Evolutionary conservation across 192 early-diverging fungal species (phyloP).

Genomic region (Gigaspora rosea): DNA sequence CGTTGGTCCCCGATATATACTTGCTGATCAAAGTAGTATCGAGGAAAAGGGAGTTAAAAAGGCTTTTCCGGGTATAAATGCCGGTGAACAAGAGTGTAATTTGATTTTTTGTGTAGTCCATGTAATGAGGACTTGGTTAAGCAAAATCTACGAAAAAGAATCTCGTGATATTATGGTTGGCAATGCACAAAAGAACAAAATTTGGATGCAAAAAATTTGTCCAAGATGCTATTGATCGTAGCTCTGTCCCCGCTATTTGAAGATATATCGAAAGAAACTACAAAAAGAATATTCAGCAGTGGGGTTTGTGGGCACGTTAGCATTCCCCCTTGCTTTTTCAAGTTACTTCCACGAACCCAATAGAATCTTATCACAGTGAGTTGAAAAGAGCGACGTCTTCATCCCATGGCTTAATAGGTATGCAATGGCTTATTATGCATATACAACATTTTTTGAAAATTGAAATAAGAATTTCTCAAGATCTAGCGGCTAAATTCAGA

Average conservation of each 20-base stretch:
- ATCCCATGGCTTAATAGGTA: conserved; percentile 1
- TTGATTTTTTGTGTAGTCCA: conserved; percentile 1
- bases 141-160: too few species aligned
- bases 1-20: not conserved
- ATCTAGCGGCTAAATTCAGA: not conserved
- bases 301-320: conserved; percentile 12
- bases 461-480: not conserved
- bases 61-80: not conserved
- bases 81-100: not conserved
- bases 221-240: not conserved
- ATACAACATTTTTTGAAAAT: too few species aligned
- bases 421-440: not conserved
- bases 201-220: not conserved
- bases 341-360: conserved; percentile 4
- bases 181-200: too few species aligned
- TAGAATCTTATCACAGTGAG: too few species aligned
- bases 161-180: too few species aligned
- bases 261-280: conserved; percentile 21
- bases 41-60: conserved; percentile 3
- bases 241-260: not conserved
- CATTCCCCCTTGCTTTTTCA: conserved; percentile 31
- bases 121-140: conserved; percentile 30
- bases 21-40: conserved; percentile 7
- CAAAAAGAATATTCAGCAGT: conserved; percentile 20
- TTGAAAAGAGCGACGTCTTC: not conserved